Evolutionary conservation across 2,329 filamentous ascomycete species (phyloP), one percentile per base, ranked within the genome.

Genomic region (Apiospora kogelbergensis): DNA sequence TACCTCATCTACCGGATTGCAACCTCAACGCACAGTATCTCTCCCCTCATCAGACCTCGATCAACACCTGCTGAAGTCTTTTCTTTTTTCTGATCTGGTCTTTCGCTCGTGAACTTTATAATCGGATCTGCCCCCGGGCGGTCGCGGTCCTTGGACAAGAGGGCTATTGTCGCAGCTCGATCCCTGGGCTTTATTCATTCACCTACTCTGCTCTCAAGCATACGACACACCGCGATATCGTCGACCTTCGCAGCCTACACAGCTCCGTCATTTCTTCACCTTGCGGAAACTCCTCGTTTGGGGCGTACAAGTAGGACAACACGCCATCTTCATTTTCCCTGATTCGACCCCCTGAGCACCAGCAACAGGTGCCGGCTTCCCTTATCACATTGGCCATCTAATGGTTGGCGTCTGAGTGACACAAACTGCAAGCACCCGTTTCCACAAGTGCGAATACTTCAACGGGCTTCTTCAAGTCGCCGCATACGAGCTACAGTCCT

Each of bases 1-100:
- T 66, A 66, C 65, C 45, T 66, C 65, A 66, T 66, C 65, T 66
- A 66, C 65, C 42, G 42, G 45, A 46, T 33, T 33, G 65, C 30
- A 30, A 66, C 30, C 26, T 46, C 42, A 48, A 37, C 65, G 20
- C 65, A 66, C 65, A 48, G 65, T 66, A 53, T 53, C 40, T 40
- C 44, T 66, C 65, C 45, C 65, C 65, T 66, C 64, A 30, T n/a
- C 64, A 42, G 40, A 20, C 40, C 30, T 26, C 26, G 30, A 53
- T 37, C n/a, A 46, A 17, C 44, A 41, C 45, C 37, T 48, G 42
- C 26, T 33, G 37, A 20, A 65, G 10, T 13, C 40, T 26, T 33
- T 66, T 66, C 37, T n/a, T 53, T 66, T 66, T 66, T 66, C 53
- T 24, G 17, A 40, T 65, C 44, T 65, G 63, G 24, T 37, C 24